Evolutionary conservation across 129 eudicot species (phyloP).

Genomic region (Centrapalus pauciflorus): DNA sequence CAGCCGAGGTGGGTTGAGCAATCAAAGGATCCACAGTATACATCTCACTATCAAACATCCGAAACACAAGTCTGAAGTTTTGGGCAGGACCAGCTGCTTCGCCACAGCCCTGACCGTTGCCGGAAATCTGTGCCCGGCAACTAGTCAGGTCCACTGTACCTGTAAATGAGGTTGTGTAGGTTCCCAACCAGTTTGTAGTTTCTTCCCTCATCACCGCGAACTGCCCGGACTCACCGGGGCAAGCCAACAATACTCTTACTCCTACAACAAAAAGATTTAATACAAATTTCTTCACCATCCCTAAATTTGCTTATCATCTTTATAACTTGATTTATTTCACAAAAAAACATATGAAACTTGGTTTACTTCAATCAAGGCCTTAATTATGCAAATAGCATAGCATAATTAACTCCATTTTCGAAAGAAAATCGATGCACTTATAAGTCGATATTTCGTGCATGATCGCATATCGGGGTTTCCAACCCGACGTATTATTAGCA

Average conservation of each 20-base stretch:
- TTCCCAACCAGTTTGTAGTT: slow-evolving; percentile 64
- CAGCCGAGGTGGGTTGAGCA: slow-evolving; percentile 66
- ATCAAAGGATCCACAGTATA: slow-evolving; percentile 62
- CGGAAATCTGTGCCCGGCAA: slow-evolving; percentile 48
- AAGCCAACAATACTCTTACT: slow-evolving; percentile 54
- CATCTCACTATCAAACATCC: slow-evolving; percentile 54
- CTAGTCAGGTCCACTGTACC: slow-evolving; percentile 49
- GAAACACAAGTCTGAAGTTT: slow-evolving; percentile 36
- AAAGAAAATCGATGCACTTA: no score
- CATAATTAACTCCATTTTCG: no score
- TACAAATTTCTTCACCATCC: no score
- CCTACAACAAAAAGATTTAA: slow-evolving; percentile 49
- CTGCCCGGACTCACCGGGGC: slow-evolving; percentile 66
- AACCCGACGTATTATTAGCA: no score
- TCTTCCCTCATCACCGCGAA: slow-evolving; percentile 36
- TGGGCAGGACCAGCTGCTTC: slow-evolving; percentile 63
- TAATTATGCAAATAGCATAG: no score
- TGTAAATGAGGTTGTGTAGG: slow-evolving; percentile 42
- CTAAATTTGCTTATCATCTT: no score
- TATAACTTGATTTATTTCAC: no score
- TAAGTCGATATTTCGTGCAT: no score
- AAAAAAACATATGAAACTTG: no score
- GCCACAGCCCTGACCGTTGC: slow-evolving; percentile 57
- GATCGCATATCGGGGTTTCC: no score
- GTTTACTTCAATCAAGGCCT: no score